These are phyloP conservation scores for Malassezia psittaci DNA, from an alignment of 1,284 basidiomycete species.

Conservation along the genomic window DNA sequence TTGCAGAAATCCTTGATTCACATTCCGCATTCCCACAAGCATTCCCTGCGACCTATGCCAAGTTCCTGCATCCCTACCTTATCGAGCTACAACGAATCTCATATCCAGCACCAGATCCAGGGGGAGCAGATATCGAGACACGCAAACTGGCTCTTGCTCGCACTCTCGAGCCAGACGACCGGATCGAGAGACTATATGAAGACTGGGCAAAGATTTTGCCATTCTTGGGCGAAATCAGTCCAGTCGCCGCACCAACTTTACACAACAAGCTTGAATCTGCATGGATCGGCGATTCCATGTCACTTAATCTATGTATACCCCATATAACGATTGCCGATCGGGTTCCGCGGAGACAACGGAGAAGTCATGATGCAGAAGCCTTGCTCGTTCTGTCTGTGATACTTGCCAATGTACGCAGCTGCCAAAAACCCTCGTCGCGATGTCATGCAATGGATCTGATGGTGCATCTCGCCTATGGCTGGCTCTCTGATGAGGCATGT, in stretches of 20 bases:
- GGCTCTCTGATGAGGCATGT: conserved; percentile 87
- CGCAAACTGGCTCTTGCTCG: not conserved
- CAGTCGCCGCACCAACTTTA: not conserved
- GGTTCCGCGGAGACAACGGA: conserved; percentile 5
- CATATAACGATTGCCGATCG: conserved; percentile 3
- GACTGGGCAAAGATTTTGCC: conserved; percentile 34
- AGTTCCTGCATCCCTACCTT: conserved; percentile 81
- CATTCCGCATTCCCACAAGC: conserved; percentile 59
- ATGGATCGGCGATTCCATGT: not conserved
- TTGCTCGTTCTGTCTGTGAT: conserved; percentile 71
- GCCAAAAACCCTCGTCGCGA: conserved; percentile 73
- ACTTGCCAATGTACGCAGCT: conserved; percentile 82
- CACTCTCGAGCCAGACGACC: conserved; percentile 34
- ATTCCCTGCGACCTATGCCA: conserved; percentile 86
- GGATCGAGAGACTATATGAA: conserved; percentile 40
- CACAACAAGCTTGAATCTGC: too few species aligned
- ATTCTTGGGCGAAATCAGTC: conserved; percentile 18
- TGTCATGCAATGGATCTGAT: conserved; percentile 76
- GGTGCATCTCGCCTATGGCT: conserved; percentile 62
- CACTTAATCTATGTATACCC: conserved; percentile 3
- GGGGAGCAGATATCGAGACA: not conserved
- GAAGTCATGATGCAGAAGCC: conserved; percentile 61
- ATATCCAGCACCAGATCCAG: not conserved
- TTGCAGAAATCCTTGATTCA: conserved; percentile 69
- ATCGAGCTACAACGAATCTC: conserved; percentile 57